phyloP scores from a whole-genome alignment of 2,329 filamentous ascomycete species.

The Dactylellina sp. region DNA sequence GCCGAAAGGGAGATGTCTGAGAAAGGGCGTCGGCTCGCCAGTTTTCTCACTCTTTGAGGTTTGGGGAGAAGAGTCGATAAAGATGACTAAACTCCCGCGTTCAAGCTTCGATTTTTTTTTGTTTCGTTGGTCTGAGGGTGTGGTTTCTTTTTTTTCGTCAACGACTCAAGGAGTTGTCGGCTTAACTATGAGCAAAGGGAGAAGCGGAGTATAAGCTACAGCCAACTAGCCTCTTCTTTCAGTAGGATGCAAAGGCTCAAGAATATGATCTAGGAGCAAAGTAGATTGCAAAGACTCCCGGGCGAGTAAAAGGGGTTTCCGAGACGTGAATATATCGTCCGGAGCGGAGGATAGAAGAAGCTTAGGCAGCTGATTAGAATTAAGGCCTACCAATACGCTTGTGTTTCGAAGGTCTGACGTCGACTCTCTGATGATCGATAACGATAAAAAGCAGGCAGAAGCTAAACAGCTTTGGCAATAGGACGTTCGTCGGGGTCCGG shows the following conservation, averaged over 20 bases:
- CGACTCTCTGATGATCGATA: conserved; percentile 30
- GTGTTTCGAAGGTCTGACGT: conserved; percentile 1
- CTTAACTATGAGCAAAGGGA: not conserved
- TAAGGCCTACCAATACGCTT: not conserved
- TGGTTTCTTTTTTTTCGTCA: not conserved
- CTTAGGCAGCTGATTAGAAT: not conserved
- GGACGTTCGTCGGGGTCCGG: not conserved
- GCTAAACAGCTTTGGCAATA: not conserved
- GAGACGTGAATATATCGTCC: not conserved
- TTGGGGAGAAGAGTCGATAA: conserved; percentile 41
- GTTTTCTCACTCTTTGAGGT: conserved; percentile 33
- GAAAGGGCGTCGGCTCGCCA: conserved; percentile 57
- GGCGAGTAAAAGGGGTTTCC: not conserved
- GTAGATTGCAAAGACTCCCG: not conserved
- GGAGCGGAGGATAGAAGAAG: not conserved
- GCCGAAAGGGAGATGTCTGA: conserved; percentile 55
- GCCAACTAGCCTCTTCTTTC: not conserved
- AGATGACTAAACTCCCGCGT: conserved; percentile 52
- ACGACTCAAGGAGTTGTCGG: not conserved
- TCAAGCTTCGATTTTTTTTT: conserved; percentile 38
- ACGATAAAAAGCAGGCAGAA: not conserved
- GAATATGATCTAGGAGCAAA: not conserved
- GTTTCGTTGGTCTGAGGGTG: conserved; percentile 16
- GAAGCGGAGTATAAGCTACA: conserved; percentile 2
- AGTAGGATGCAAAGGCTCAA: not conserved